Percentiles rank a stretch among this genome's conserved stretches.
phyloP scores from a whole-genome alignment of 2,329 filamentous ascomycete species.

The Metarhizium rileyi region DNA sequence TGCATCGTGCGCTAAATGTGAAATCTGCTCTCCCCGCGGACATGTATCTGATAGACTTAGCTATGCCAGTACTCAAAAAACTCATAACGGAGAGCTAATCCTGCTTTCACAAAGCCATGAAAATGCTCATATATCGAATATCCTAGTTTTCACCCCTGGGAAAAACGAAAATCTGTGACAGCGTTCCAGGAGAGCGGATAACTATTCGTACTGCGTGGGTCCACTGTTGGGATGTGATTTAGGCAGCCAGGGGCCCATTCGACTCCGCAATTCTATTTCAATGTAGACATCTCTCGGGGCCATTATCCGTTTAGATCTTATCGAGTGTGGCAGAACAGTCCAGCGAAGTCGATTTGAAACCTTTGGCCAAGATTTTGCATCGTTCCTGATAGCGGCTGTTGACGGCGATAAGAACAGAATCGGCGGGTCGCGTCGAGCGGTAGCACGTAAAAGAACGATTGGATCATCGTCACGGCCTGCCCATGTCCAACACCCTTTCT shows the following conservation, averaged over 20 bases:
- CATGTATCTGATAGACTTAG: too few relatives aligned
- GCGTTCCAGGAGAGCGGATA: neutral
- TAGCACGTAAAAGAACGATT: slow-evolving; percentile 1
- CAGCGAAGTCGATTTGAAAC: neutral
- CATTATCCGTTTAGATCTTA: neutral
- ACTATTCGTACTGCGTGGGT: neutral
- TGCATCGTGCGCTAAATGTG: too few relatives aligned
- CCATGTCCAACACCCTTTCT: neutral
- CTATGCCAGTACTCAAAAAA: too few relatives aligned
- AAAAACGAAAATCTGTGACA: neutral
- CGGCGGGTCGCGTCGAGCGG: neutral
- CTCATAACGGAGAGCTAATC: neutral
- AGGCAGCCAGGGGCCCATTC: neutral
- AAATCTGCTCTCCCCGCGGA: too few relatives aligned
- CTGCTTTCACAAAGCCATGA: neutral
- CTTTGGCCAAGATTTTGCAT: neutral
- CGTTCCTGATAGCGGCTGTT: neutral
- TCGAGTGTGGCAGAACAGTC: neutral
- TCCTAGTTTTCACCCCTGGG: neutral
- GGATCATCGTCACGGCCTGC: slow-evolving; percentile 1
- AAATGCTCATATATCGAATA: neutral
- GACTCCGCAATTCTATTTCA: neutral
- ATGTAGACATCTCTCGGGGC: neutral
- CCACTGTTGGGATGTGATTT: neutral
- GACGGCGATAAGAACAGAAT: neutral